Evolutionary conservation across 2,329 filamentous ascomycete genomes (phyloP).

Genomic region (Paraphoma chrysanthemicola): DNA sequence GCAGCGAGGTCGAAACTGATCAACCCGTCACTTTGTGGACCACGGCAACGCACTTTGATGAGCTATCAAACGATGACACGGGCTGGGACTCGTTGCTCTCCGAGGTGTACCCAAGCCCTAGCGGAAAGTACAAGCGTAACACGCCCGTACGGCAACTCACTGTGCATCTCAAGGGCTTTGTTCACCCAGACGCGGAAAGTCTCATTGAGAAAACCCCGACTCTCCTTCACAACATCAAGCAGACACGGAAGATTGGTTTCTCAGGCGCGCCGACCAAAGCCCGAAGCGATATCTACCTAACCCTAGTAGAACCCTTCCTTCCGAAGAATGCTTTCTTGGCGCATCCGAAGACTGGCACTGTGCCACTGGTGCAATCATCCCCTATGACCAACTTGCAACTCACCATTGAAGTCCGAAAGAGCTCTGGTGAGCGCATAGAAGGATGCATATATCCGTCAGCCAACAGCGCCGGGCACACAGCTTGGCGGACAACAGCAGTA

Average conservation of each 20-base stretch:
- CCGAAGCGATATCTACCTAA: constrained; percentile 94
- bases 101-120: constrained; percentile 69
- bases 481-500: constrained; percentile 84
- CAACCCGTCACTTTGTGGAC: constrained; percentile 81
- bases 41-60: constrained; percentile 54
- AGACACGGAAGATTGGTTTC: constrained; percentile 90
- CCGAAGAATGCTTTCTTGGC: constrained; percentile 69
- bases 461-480: constrained; percentile 78
- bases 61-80: constrained; percentile 58
- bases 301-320: constrained; percentile 78
- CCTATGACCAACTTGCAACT: constrained; percentile 81
- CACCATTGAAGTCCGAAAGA: constrained; percentile 84
- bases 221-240: constrained; percentile 78
- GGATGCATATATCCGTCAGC: constrained; percentile 87
- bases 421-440: constrained; percentile 81
- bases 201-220: constrained; percentile 90
- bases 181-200: constrained; percentile 75
- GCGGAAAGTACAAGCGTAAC: constrained; percentile 77
- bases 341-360: constrained; percentile 80
- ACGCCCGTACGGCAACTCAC: constrained; percentile 77
- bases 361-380: constrained; percentile 70
- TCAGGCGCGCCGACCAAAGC: constrained; percentile 87
- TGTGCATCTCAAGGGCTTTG: constrained; percentile 79
- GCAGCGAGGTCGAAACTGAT: constrained; percentile 74
- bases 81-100: constrained; percentile 77